Percentiles rank a stretch among this genome's conserved stretches.
Conservation (phyloP, 768 basidiomycete species). For the Suillus subluteus region DNA sequence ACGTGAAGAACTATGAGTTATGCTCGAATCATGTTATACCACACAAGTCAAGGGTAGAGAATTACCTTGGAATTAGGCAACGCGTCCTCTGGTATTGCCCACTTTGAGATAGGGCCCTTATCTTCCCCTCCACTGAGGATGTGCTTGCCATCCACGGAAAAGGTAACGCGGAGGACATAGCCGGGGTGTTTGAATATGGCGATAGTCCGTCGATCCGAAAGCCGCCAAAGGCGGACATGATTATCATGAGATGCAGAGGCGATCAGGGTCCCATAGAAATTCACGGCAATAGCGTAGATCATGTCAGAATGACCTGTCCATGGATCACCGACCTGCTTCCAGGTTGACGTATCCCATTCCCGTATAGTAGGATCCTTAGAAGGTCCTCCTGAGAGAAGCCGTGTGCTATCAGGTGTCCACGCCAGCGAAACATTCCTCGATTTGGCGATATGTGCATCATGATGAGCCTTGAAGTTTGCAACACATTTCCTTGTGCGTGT, state of each 20-base stretch:
- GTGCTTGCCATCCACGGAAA: neutral
- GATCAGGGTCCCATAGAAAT: neutral
- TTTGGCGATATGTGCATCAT: neutral
- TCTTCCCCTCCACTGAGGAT: constrained; percentile 1
- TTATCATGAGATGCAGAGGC: neutral
- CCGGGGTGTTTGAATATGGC: neutral
- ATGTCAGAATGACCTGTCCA: neutral
- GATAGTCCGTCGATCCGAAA: neutral
- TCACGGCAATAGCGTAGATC: neutral
- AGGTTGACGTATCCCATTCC: constrained; percentile 1
- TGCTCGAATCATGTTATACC: neutral
- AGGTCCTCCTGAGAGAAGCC: neutral
- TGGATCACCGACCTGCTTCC: neutral
- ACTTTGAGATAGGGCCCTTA: neutral
- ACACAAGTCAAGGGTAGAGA: neutral
- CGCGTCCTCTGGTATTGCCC: neutral
- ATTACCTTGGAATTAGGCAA: neutral
- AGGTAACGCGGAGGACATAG: neutral
- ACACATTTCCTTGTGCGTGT: neutral
- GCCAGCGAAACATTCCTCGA: neutral
- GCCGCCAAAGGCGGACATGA: neutral
- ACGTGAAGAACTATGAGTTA: neutral
- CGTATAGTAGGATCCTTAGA: neutral
- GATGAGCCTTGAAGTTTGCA: neutral
- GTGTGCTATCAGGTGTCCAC: neutral